Base-by-base conservation (phyloP, 208 protist genomes). In the Naegleria fowleri region DNA sequence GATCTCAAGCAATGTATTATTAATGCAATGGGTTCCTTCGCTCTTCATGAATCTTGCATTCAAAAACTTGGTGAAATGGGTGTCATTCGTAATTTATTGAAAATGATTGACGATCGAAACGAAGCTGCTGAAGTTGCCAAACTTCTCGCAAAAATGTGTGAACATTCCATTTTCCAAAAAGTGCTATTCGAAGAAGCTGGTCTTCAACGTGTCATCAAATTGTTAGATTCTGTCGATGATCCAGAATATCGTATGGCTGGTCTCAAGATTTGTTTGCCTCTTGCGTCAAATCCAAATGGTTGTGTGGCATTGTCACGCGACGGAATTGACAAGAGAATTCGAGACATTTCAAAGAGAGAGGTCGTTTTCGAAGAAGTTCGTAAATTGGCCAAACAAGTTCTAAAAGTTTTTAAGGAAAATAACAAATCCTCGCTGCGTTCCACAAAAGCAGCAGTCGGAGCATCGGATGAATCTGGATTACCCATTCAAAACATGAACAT, bases 251-350 rank as follows among this genome's bases (percentile, higher is more conserved):
- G 22, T 7, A 6, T 55, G 6, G 5, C 48, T 40, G 41, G 43
- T 52, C 39, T 89, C 16, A 67, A 19, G 33, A 25, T 40, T 22
- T 33, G 39, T 11, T 13, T 38, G 33, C 86, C 86, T 36, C 41
- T 89, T 67, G 41, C 36, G 39, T 40, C 29, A 5, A 89, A 41
- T 33, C 86, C 86, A 38, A 89, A 89, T 29, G 86, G 86, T 41
- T 48, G 86, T 33, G n/a, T 67, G 0, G 16, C 19, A 0, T 41
- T 89, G 11, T 41, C 11, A 40, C 41, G 36, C 9, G 41, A 67
- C 4, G 29, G 29, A 41, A 67, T 89, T 89, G 67, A 79, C 36
- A 79, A 79, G 29, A 29, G 9, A 9, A 36, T 79, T 13, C 19
- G 29, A 79, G 16, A 29, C 9, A 79, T 79, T 79, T 29, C 29